phyloP scores from a whole-genome alignment of 2,329 filamentous ascomycete species.

The Fusarium torreyae region DNA sequence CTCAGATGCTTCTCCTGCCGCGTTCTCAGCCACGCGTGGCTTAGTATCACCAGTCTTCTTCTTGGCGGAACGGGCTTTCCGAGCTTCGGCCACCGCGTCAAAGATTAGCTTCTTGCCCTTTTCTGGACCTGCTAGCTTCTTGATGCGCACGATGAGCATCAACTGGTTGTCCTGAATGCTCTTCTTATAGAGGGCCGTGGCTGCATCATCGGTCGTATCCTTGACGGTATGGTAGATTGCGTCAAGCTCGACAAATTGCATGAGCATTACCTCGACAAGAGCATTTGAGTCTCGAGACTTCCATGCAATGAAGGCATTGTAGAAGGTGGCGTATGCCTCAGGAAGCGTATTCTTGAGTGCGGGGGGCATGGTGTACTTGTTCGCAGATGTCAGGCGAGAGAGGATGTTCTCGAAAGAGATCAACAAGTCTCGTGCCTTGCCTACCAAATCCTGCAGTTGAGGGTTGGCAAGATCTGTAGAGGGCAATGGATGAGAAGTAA shows the following conservation, averaged over 20 bases:
- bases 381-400: constrained; percentile 74
- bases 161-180: constrained; percentile 87
- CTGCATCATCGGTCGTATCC: constrained; percentile 80
- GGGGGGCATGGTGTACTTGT: constrained; percentile 76
- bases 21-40: constrained; percentile 73
- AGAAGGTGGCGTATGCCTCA: constrained; percentile 80
- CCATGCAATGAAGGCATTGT: constrained; percentile 86
- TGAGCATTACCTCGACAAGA: constrained; percentile 86
- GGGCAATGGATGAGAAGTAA: constrained; percentile 54
- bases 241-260: constrained; percentile 87
- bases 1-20: constrained; percentile 56
- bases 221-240: constrained; percentile 88
- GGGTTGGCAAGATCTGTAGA: constrained; percentile 70
- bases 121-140: constrained; percentile 80
- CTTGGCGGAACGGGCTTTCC: constrained; percentile 74
- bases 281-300: constrained; percentile 85
- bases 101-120: constrained; percentile 80
- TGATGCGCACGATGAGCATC: constrained; percentile 84
- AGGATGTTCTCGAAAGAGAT: constrained; percentile 84
- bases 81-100: constrained; percentile 80
- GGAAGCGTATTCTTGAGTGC: constrained; percentile 74
- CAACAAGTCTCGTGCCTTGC: constrained; percentile 82
- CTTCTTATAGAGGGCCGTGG: constrained; percentile 82
- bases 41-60: constrained; percentile 79
- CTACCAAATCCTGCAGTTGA: constrained; percentile 79